phyloP scores from a whole-genome alignment of 2,329 filamentous ascomycete species.

The Colletotrichum theobromicola region DNA sequence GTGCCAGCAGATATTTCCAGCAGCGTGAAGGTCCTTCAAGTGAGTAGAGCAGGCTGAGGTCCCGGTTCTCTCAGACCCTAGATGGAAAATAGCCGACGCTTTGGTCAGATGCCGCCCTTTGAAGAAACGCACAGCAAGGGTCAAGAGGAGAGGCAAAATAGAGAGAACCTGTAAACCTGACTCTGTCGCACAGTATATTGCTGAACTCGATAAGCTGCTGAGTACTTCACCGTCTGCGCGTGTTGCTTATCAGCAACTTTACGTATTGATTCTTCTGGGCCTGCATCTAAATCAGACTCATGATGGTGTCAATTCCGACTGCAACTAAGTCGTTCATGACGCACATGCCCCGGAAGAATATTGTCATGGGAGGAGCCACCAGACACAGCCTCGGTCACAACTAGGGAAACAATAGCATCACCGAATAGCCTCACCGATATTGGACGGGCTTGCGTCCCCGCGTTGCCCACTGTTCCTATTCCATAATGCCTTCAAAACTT shows the following conservation, averaged over 20 bases:
- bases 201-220: not conserved
- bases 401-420: not conserved
- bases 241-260: not conserved
- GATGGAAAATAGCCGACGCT: too few species aligned
- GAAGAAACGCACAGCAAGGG: too few species aligned
- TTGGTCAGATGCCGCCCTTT: too few species aligned
- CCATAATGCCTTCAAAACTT: not conserved
- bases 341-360: too few species aligned
- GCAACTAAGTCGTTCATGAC: not conserved
- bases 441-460: not conserved
- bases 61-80: too few species aligned
- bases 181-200: not conserved
- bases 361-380: not conserved
- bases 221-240: not conserved
- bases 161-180: not conserved
- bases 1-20: too few species aligned
- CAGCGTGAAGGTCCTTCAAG: too few species aligned
- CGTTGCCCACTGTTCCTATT: not conserved
- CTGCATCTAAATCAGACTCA: not conserved
- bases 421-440: not conserved
- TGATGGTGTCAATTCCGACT: not conserved
- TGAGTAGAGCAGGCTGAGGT: too few species aligned
- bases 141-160: too few species aligned
- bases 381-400: not conserved
- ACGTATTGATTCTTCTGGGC: not conserved